These are phyloP conservation scores for Blastobotrys chiropterorum DNA, from an alignment of 805 yeast genomes.

Conservation along the genomic window DNA sequence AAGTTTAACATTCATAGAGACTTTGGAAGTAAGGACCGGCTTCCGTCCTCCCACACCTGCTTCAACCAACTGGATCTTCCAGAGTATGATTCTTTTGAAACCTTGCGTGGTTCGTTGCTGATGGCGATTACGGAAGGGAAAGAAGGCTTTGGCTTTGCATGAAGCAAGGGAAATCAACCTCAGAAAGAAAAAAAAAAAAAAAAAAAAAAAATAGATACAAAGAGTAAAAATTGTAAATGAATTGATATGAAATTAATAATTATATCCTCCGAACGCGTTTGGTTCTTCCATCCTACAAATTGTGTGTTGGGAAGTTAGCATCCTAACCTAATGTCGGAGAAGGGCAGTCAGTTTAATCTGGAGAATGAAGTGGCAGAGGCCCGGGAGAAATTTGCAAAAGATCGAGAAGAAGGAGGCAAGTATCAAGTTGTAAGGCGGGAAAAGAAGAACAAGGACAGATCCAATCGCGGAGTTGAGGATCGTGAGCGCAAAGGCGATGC, in stretches of 20 bases:
- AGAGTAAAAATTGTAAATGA: background rate
- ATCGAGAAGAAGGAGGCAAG: background rate
- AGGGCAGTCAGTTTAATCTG: background rate
- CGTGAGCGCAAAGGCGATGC: background rate
- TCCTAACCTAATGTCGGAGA: background rate
- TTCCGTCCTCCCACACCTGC: slow-evolving; percentile 96
- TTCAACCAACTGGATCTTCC: slow-evolving; percentile 94
- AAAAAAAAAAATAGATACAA: background rate
- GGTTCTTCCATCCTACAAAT: too few species aligned
- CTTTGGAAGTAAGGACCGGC: slow-evolving; percentile 74
- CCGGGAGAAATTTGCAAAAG: background rate
- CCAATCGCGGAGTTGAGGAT: background rate
- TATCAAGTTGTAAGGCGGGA: background rate
- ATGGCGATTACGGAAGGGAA: slow-evolving; percentile 90
- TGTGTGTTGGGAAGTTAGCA: background rate
- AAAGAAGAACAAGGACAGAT: background rate
- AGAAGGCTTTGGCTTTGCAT: slow-evolving; percentile 91
- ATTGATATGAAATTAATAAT: background rate
- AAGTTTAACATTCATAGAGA: slow-evolving; percentile 87
- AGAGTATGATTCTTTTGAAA: slow-evolving; percentile 83
- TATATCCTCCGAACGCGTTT: too few species aligned
- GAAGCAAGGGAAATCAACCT: background rate
- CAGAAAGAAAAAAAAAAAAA: background rate
- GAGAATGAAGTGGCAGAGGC: background rate
- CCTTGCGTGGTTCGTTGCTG: slow-evolving; percentile 70